These are phyloP conservation scores for Reticulascus tulasneorum DNA, from an alignment of 2,329 filamentous ascomycete genomes.

Conservation along the genomic window DNA sequence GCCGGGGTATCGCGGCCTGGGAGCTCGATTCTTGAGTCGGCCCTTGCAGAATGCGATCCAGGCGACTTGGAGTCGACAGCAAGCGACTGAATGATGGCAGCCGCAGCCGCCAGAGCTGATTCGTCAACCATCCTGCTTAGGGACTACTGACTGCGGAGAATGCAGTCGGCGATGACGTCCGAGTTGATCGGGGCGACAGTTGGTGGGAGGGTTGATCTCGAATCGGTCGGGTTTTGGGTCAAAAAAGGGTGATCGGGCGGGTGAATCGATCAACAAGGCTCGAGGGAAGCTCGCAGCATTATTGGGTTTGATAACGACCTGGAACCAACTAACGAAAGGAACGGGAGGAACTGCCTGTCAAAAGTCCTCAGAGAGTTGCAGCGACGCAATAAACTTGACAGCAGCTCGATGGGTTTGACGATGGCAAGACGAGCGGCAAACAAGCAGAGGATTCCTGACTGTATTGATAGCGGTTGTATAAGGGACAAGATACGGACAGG, in stretches of 20 bases:
- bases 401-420: too few relatives aligned
- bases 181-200: background rate
- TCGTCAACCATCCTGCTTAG: conserved; percentile 49
- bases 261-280: conserved; percentile 9
- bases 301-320: conserved; percentile 11
- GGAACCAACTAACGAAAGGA: too few relatives aligned
- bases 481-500: too few relatives aligned
- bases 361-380: too few relatives aligned
- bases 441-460: too few relatives aligned
- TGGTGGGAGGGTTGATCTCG: background rate
- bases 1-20: conserved; percentile 72
- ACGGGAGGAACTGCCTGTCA: too few relatives aligned
- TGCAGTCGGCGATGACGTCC: conserved; percentile 1
- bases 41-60: conserved; percentile 34
- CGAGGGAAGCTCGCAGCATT: conserved; percentile 13
- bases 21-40: conserved; percentile 56
- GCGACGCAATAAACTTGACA: too few relatives aligned
- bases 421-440: too few relatives aligned
- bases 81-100: conserved; percentile 50
- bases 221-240: conserved; percentile 1
- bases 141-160: conserved; percentile 1
- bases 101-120: conserved; percentile 48
- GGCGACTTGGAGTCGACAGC: conserved; percentile 39
- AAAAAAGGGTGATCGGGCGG: conserved; percentile 7
- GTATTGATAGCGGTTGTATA: too few relatives aligned